Evolutionary conservation across 257 asterid genomes (phyloP).

Genomic region (Cordia subcordata): DNA sequence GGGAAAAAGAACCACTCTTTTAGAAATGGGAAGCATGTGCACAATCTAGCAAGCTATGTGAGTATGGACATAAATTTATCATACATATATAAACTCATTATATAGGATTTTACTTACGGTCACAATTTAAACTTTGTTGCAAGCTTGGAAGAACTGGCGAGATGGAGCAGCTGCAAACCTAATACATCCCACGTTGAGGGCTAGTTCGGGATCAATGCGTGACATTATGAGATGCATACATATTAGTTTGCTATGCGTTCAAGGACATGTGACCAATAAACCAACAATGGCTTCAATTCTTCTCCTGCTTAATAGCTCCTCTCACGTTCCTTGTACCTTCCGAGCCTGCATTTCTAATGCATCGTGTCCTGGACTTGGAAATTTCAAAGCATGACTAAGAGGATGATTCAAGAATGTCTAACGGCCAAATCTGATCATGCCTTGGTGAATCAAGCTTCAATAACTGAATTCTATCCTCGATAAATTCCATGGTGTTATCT

Average conservation of each 20-base stretch:
- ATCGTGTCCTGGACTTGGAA: background rate
- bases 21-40: slow-evolving; percentile 12
- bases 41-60: slow-evolving; percentile 29
- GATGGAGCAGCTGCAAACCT: slow-evolving; percentile 10
- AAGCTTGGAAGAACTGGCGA: slow-evolving; percentile 25
- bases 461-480: background rate
- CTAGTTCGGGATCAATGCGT: slow-evolving; percentile 1
- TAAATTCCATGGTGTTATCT: background rate
- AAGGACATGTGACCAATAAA: slow-evolving; percentile 18
- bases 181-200: slow-evolving; percentile 11
- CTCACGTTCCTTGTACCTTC: background rate
- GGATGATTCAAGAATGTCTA: background rate
- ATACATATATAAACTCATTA: background rate
- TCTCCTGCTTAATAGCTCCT: background rate
- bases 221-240: slow-evolving; percentile 24
- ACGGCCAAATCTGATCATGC: background rate
- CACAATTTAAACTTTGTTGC: background rate
- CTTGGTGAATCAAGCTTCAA: background rate
- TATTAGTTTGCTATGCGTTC: slow-evolving; percentile 24
- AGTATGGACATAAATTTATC: slow-evolving; percentile 8
- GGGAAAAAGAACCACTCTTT: slow-evolving; percentile 20
- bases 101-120: no score
- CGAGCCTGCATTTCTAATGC: background rate
- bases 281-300: slow-evolving; percentile 27
- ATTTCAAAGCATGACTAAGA: background rate